These are phyloP conservation scores for Coemansia sp. DNA, from an alignment of 192 early-diverging fungal genomes.

Conservation along the genomic window DNA sequence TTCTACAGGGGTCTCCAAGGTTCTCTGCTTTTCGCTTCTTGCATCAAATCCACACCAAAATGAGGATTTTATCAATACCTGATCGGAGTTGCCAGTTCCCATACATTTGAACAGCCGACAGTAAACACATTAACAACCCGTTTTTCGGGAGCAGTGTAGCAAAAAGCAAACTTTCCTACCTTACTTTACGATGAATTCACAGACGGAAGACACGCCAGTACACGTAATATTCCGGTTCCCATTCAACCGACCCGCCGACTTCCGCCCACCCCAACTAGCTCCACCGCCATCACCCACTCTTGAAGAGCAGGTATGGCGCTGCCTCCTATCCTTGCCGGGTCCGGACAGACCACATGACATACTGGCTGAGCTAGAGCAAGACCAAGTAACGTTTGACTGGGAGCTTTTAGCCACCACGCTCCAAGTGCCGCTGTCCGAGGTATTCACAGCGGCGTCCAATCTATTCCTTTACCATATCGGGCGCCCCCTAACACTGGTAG, in stretches of 20 bases:
- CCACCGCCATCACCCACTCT: neutral
- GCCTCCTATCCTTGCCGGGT: constrained; percentile 24
- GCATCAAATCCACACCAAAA: too few species aligned
- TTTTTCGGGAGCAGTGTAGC: neutral
- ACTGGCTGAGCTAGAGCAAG: constrained; percentile 46
- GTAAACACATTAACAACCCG: too few species aligned
- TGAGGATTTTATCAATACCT: too few species aligned
- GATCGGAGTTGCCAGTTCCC: too few species aligned
- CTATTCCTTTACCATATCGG: constrained; percentile 40
- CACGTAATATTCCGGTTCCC: constrained; percentile 46
- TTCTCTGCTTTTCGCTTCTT: too few species aligned
- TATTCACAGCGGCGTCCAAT: constrained; percentile 37
- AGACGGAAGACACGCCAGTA: constrained; percentile 12
- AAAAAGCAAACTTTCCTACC: neutral
- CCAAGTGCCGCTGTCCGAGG: constrained; percentile 20
- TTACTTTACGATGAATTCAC: constrained; percentile 3
- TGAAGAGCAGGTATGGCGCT: constrained; percentile 50
- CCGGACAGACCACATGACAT: constrained; percentile 36
- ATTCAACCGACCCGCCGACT: constrained; percentile 25
- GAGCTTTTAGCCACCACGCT: constrained; percentile 33
- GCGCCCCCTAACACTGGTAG: constrained; percentile 15
- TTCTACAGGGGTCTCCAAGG: too few species aligned
- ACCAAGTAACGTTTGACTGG: constrained; percentile 55
- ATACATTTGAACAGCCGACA: too few species aligned
- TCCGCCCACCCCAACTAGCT: constrained; percentile 7